Percentiles rank a stretch among this genome's conserved stretches.
phyloP scores from a whole-genome alignment of 192 early-diverging fungal genomes.

The Piromyces finnis region DNA sequence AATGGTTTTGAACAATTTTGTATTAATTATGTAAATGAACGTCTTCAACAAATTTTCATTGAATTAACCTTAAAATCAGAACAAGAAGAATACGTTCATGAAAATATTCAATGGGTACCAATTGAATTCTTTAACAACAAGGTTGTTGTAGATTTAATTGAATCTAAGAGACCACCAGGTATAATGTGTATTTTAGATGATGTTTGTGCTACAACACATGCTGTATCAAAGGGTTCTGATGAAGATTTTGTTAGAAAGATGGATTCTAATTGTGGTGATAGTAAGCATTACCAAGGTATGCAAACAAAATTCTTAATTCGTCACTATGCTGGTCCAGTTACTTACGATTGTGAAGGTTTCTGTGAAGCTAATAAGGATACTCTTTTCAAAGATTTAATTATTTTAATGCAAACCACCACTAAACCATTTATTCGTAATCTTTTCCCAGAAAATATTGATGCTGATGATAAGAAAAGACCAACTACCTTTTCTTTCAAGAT shows the following conservation, averaged over 20 bases:
- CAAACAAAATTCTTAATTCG: conserved; percentile 52
- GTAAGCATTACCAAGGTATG: conserved; percentile 28
- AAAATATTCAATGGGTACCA: conserved; percentile 96
- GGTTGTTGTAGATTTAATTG: conserved; percentile 95
- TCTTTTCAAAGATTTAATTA: conserved; percentile 79
- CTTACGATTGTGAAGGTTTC: conserved; percentile 80
- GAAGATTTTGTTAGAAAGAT: conserved; percentile 20
- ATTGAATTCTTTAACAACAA: conserved; percentile 99
- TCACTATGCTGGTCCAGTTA: conserved; percentile 95
- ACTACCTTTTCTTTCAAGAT: conserved; percentile 95
- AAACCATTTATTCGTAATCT: conserved; percentile 60
- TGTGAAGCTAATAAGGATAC: conserved; percentile 97
- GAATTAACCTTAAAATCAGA: not conserved
- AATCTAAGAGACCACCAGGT: conserved; percentile 87
- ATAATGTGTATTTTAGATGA: conserved; percentile 88
- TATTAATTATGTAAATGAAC: conserved; percentile 24
- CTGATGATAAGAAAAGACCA: conserved; percentile 82
- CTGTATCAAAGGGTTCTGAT: conserved; percentile 44
- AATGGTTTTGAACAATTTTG: conserved; percentile 98
- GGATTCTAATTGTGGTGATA: not conserved
- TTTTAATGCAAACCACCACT: conserved; percentile 57
- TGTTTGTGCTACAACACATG: conserved; percentile 93
- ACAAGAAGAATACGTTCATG: conserved; percentile 17
- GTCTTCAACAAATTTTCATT: not conserved
- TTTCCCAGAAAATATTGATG: conserved; percentile 84